These are phyloP conservation scores for Stephania cephalantha DNA, from an alignment of 164 flowering plant species.

Conservation along the genomic window DNA sequence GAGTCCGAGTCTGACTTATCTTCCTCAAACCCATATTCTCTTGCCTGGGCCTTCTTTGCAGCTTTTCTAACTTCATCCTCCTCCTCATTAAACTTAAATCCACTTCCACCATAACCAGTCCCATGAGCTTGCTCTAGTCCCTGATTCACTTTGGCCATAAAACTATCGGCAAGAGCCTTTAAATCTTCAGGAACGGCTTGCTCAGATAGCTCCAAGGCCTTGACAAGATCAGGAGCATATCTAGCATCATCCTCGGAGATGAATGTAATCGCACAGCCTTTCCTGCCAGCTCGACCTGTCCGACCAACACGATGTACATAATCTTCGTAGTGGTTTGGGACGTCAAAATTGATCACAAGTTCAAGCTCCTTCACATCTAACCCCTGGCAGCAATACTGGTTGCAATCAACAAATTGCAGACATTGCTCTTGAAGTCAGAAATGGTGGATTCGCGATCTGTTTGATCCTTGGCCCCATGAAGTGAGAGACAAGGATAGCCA, in stretches of 20 bases:
- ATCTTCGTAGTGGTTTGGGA: slow-evolving; percentile 94
- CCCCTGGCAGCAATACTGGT: slow-evolving; percentile 94
- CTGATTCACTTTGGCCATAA: slow-evolving; percentile 84
- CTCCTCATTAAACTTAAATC: slow-evolving; percentile 91
- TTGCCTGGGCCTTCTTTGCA: slow-evolving; percentile 97
- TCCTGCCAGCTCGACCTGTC: slow-evolving; percentile 90
- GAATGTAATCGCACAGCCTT: slow-evolving; percentile 93
- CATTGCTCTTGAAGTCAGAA: slow-evolving; percentile 84
- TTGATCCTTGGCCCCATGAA: slow-evolving; percentile 97
- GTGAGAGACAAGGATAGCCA: slow-evolving; percentile 89
- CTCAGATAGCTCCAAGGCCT: slow-evolving; percentile 88
- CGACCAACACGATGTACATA: slow-evolving; percentile 97
- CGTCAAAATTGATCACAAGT: slow-evolving; percentile 80
- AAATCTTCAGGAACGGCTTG: slow-evolving; percentile 90
- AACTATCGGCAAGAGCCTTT: slow-evolving; percentile 85
- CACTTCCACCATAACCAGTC: slow-evolving; percentile 98
- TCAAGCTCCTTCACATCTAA: slow-evolving; percentile 97
- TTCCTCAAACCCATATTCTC: slow-evolving; percentile 92
- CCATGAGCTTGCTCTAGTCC: slow-evolving; percentile 94
- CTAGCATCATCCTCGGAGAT: slow-evolving; percentile 82
- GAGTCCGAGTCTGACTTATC: slow-evolving; percentile 94
- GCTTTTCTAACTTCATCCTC: slow-evolving; percentile 95
- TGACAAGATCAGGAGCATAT: slow-evolving; percentile 91
- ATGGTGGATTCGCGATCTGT: slow-evolving; percentile 93
- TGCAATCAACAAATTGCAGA: slow-evolving; percentile 80